Evolutionary conservation across 306 rosid genomes (phyloP), one percentile per base, ranked within the genome.

Genomic region (Datisca glomerata): DNA sequence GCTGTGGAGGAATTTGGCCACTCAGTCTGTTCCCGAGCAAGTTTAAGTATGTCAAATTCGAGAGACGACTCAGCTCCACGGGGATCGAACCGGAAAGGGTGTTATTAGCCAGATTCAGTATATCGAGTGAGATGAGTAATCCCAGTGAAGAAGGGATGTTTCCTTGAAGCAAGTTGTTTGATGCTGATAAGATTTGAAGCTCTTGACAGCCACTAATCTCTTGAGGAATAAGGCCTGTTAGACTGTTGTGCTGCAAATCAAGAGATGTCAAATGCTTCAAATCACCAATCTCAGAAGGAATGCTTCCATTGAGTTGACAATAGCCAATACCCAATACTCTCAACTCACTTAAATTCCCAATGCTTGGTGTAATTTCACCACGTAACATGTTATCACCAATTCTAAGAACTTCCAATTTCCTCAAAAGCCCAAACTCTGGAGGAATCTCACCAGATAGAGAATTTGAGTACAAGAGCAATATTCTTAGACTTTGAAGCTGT

Each of bases 91-190:
- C 98, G 53, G 93, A 77, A 18, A 89, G 64, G 56, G 61, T 67
- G 61, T 89, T 89, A 57, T 89, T 89, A 14, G 91, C 98, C 14
- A 89, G 67, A 47, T 89, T 89, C 55, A 89, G 62, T 55, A 75
- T 61, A 37, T 61, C 60, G 41, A 89, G 51, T 40, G 84, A 61
- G 49, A 45, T 58, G 18, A 89, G 74, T 14, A 66, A 72, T 54
- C 86, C 91, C 24, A 77, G 24, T 17, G 80, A 60, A 51, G 70
- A 59, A 40, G 93, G 79, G 45, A 89, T 56, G 24, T 68, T 68
- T 40, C 95, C 82, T 47, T 69, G 63, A 17, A 89, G 75, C 61
- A 68, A 61, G 59, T 89, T 89, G 70, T 89, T 80, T 24, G 93
- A 80, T 32, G 68, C 93, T 43, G 79, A 79, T 47, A 84, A 77